phyloP scores from a whole-genome alignment of 2,329 filamentous ascomycete genomes.

The Escovopsis sp. region DNA sequence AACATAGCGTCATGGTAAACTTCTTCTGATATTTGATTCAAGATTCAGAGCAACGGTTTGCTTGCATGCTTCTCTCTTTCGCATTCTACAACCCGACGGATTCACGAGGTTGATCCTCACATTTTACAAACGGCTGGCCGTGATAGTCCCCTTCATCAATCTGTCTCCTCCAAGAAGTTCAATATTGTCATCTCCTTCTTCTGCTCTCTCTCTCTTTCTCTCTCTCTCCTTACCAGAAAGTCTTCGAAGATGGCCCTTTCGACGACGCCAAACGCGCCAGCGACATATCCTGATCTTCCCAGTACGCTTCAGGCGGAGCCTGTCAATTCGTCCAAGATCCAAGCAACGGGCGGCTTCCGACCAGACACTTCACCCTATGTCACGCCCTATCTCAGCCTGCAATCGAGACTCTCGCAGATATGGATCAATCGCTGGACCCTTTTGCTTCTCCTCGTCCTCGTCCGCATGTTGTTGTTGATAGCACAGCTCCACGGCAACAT shows the following conservation, averaged over 20 bases:
- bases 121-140: slow-evolving; percentile 5
- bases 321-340: slow-evolving; percentile 20
- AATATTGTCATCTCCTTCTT: background rate
- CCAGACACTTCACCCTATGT: slow-evolving; percentile 51
- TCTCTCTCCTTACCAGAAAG: slow-evolving; percentile 13
- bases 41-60: background rate
- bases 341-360: slow-evolving; percentile 17
- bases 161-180: background rate
- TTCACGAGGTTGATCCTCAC: background rate
- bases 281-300: slow-evolving; percentile 23
- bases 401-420: slow-evolving; percentile 79
- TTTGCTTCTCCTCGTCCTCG: slow-evolving; percentile 70
- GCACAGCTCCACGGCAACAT: slow-evolving; percentile 60
- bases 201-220: too few relatives aligned
- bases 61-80: background rate
- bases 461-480: slow-evolving; percentile 65
- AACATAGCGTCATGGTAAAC: background rate
- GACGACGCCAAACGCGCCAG: slow-evolving; percentile 16
- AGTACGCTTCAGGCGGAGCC: slow-evolving; percentile 23
- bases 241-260: slow-evolving; percentile 22
- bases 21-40: background rate
- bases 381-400: slow-evolving; percentile 85
- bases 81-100: too few relatives aligned
- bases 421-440: slow-evolving; percentile 98
- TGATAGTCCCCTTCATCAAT: slow-evolving; percentile 4